These are phyloP conservation scores for Neocucurbitaria cava DNA, from an alignment of 2,329 filamentous ascomycete species.

Conservation along the genomic window DNA sequence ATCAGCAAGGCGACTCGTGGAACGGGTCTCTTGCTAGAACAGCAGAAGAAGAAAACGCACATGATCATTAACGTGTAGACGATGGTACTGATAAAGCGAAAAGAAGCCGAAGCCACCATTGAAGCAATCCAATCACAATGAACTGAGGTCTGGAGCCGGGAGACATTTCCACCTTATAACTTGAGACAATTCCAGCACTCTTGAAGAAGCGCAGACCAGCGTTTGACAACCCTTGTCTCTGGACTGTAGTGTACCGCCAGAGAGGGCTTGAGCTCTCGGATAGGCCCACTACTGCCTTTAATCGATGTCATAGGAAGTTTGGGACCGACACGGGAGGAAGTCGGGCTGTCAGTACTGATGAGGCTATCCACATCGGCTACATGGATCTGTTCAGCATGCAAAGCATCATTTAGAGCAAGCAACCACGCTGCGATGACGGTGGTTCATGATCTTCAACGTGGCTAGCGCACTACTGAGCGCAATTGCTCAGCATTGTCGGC, in stretches of 20 bases:
- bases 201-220: conserved; percentile 9
- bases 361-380: conserved; percentile 5
- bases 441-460: conserved; percentile 24
- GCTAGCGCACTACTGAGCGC: conserved; percentile 22
- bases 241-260: conserved; percentile 18
- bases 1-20: conserved; percentile 29
- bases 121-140: conserved; percentile 10
- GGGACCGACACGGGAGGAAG: conserved; percentile 24
- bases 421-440: conserved; percentile 24
- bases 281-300: conserved; percentile 13
- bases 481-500: conserved; percentile 27
- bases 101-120: conserved; percentile 30
- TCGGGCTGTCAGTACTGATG: conserved; percentile 5
- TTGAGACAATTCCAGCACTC: conserved; percentile 15
- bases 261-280: conserved; percentile 18
- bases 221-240: conserved; percentile 27
- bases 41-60: conserved; percentile 15
- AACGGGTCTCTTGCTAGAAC: conserved; percentile 17
- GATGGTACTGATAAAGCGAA: conserved; percentile 20
- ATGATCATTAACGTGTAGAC: conserved; percentile 11
- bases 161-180: conserved; percentile 17
- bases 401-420: conserved; percentile 16
- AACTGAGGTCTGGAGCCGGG: conserved; percentile 3
- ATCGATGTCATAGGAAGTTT: conserved; percentile 12
- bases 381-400: conserved; percentile 1